Percentiles rank a stretch among this genome's conserved stretches.
phyloP scores from a whole-genome alignment of 2,329 filamentous ascomycete species.

The Sclerotinia borealis region DNA sequence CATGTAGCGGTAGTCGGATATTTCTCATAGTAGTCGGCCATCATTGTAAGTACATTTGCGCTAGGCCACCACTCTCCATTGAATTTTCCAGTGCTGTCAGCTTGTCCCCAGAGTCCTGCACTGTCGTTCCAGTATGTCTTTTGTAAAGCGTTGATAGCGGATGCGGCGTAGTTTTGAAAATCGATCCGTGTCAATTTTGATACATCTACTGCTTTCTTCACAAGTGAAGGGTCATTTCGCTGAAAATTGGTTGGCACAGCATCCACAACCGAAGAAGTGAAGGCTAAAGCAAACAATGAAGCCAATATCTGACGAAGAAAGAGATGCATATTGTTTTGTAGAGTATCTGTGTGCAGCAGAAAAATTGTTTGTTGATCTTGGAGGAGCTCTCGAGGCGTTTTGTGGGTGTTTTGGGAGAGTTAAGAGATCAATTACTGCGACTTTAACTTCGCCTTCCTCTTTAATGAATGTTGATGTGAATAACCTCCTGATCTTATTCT shows the following conservation, averaged over 20 bases:
- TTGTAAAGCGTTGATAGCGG: conserved; percentile 9
- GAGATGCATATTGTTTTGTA: not conserved
- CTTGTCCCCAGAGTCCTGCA: conserved; percentile 54
- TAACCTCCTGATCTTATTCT: not conserved
- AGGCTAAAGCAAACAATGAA: not conserved
- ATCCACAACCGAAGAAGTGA: not conserved
- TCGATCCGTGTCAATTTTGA: not conserved
- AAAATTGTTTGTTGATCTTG: not conserved
- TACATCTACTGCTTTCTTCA: not conserved
- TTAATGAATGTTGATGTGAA: not conserved
- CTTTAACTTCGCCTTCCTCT: not conserved
- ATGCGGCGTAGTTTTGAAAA: conserved; percentile 8
- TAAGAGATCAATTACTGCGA: not conserved
- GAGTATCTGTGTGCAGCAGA: too few relatives aligned
- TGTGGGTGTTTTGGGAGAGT: too few relatives aligned
- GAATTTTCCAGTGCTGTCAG: conserved; percentile 51
- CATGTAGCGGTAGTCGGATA: conserved; percentile 16
- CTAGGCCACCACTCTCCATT: conserved; percentile 65
- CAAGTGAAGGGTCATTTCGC: not conserved
- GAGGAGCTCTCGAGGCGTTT: not conserved
- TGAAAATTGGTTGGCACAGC: not conserved
- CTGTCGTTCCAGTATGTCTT: conserved; percentile 42
- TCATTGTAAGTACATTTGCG: conserved; percentile 58
- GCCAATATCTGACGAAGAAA: not conserved
- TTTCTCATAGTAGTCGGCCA: conserved; percentile 46